Evolutionary conservation across 78 protist genomes (phyloP).

Genomic region (Speleostelium caveatum): DNA sequence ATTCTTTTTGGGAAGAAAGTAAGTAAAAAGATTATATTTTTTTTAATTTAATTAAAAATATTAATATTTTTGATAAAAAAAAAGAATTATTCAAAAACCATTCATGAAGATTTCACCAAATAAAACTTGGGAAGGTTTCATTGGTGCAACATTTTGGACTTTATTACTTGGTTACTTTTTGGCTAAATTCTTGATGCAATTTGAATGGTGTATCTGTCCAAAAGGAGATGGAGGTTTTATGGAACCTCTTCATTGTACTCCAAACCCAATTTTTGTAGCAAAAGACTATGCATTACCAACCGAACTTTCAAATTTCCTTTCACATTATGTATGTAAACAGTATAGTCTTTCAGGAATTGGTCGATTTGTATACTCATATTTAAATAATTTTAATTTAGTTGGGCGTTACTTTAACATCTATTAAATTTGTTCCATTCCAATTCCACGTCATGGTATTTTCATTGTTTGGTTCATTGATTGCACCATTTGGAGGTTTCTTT

Average conservation of each 20-base stretch:
- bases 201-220: slow-evolving; percentile 64
- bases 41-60: not conserved
- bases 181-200: slow-evolving; percentile 43
- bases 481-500: slow-evolving; percentile 99
- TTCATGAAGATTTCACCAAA: slow-evolving; percentile 95
- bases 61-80: not conserved
- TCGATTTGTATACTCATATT: not conserved
- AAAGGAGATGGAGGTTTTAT: slow-evolving; percentile 48
- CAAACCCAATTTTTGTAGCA: slow-evolving; percentile 56
- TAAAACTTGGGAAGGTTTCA: slow-evolving; percentile 98
- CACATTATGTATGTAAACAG: slow-evolving; percentile 34
- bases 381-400: slow-evolving; percentile 17
- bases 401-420: slow-evolving; percentile 13
- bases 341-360: not conserved
- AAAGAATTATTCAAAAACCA: slow-evolving; percentile 77
- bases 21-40: not conserved
- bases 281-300: slow-evolving; percentile 52
- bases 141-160: slow-evolving; percentile 94
- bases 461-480: slow-evolving; percentile 92
- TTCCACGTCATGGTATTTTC: slow-evolving; percentile 90
- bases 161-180: slow-evolving; percentile 81
- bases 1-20: slow-evolving; percentile 89
- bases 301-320: slow-evolving; percentile 21
- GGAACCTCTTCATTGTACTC: slow-evolving; percentile 44
- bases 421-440: slow-evolving; percentile 78